Evolutionary conservation across 345 rosid species (phyloP).

Genomic region (Odontarrhena argentea): DNA sequence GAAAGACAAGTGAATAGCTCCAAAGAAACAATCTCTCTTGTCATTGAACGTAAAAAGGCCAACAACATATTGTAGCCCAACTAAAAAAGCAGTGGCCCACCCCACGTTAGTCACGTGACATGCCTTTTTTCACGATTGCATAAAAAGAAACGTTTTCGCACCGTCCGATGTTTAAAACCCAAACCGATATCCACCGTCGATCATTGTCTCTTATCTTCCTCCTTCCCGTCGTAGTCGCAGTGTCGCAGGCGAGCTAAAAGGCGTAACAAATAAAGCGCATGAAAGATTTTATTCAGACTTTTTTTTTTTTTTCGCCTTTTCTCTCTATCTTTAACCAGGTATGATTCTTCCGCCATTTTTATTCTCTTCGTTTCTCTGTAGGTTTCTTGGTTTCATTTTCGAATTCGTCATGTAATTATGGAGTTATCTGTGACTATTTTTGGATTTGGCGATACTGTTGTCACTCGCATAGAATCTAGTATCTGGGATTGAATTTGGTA

Average conservation of each 20-base stretch:
- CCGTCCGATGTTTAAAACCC: constrained; percentile 43
- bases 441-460: constrained; percentile 8
- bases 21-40: constrained; percentile 8
- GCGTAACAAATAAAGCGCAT: constrained; percentile 32
- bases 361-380: too few relatives aligned
- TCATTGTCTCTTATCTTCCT: constrained; percentile 33
- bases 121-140: constrained; percentile 25
- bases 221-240: constrained; percentile 39
- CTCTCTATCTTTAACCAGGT: constrained; percentile 30
- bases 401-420: background rate
- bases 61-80: constrained; percentile 18
- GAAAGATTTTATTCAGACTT: constrained; percentile 28
- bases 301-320: background rate
- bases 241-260: constrained; percentile 24
- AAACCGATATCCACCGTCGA: constrained; percentile 27
- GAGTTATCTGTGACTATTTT: background rate
- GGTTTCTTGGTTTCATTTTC: too few relatives aligned
- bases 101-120: constrained; percentile 29
- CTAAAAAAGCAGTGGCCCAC: constrained; percentile 32
- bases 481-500: background rate
- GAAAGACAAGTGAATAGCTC: constrained; percentile 19
- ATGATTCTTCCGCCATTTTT: constrained; percentile 29
- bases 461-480: constrained; percentile 14
- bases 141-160: background rate
- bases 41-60: constrained; percentile 18